Conservation (phyloP, 1,284 basidiomycete species). For the Ceratobasidium sp. region DNA sequence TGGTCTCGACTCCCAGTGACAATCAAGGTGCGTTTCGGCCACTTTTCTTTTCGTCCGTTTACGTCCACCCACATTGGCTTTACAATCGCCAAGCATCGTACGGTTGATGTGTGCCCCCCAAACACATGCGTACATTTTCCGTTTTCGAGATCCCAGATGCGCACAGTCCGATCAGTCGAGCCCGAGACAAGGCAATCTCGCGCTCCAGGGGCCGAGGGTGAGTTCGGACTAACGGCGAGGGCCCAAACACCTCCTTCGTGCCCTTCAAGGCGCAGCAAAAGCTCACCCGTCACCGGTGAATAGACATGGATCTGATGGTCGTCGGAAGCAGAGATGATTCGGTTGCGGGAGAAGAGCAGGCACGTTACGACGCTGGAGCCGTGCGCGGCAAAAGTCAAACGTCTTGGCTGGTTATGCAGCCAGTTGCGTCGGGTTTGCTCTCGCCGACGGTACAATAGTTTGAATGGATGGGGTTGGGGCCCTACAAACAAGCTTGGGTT, state of each 20-base stretch:
- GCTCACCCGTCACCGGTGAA: constrained; percentile 78
- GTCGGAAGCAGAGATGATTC: constrained; percentile 94
- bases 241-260: constrained; percentile 98
- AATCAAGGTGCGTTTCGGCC: constrained; percentile 86
- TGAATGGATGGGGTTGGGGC: constrained; percentile 34
- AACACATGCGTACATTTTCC: constrained; percentile 89
- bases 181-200: constrained; percentile 90
- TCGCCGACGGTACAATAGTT: constrained; percentile 30
- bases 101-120: constrained; percentile 92
- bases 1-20: constrained; percentile 94
- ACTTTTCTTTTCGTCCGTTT: constrained; percentile 68
- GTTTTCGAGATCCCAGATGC: constrained; percentile 87
- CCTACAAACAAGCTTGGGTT: constrained; percentile 56
- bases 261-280: constrained; percentile 77
- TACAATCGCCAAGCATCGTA: constrained; percentile 88
- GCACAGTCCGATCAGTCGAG: constrained; percentile 91
- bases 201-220: constrained; percentile 63
- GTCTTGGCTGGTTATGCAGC: constrained; percentile 54
- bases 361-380: constrained; percentile 92
- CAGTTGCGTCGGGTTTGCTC: constrained; percentile 32
- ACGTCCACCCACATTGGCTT: constrained; percentile 81
- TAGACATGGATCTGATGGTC: constrained; percentile 94
- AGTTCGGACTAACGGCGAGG: constrained; percentile 61
- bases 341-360: constrained; percentile 88
- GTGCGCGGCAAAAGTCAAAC: constrained; percentile 83